Conservation (phyloP, 208 protist species). For the Jaenimonas drosophilae region DNA sequence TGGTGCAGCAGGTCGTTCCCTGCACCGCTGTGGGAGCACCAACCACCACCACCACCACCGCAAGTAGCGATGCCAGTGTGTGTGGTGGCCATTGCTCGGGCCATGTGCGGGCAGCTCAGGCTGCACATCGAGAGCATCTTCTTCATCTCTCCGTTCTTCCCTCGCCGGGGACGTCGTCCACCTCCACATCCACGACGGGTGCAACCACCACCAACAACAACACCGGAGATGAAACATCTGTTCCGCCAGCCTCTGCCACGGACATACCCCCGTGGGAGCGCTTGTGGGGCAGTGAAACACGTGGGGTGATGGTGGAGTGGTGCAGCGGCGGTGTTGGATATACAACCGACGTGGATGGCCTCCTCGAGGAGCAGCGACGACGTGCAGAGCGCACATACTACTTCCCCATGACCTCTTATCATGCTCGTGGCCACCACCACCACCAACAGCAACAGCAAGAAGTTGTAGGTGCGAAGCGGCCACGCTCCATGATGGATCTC, state of each 20-base stretch:
- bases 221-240: background rate
- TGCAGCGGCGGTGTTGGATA: constrained; percentile 34
- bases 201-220: background rate
- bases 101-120: too few species aligned
- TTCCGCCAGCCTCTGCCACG: background rate
- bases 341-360: constrained; percentile 42
- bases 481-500: too few species aligned
- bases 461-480: background rate
- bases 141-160: constrained; percentile 37
- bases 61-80: background rate
- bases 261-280: background rate
- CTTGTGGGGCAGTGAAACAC: background rate
- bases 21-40: constrained; percentile 15
- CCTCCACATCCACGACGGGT: constrained; percentile 28
- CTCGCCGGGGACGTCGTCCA: constrained; percentile 40
- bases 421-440: background rate
- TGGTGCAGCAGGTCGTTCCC: constrained; percentile 59
- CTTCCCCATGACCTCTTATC: constrained; percentile 11
- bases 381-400: constrained; percentile 30
- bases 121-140: too few species aligned
- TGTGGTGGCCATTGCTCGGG: too few species aligned
- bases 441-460: background rate
- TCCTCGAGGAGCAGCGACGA: constrained; percentile 42
- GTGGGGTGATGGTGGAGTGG: constrained; percentile 57
- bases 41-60: background rate